Conservation (phyloP, 2,329 filamentous ascomycete genomes). For the Alternaria sp. region DNA sequence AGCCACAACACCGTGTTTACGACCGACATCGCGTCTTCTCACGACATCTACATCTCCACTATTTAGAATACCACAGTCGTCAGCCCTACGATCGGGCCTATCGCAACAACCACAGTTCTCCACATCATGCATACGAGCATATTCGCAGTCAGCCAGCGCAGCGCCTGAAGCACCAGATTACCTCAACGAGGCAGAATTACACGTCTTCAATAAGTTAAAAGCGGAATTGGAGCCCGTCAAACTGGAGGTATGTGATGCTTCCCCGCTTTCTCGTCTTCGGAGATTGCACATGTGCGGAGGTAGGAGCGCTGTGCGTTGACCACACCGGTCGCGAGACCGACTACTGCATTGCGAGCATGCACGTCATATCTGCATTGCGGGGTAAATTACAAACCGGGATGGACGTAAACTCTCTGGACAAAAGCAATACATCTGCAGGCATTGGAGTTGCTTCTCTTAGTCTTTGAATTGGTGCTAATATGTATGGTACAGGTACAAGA, state of each 20-base stretch:
- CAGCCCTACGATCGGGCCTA: conserved; percentile 20
- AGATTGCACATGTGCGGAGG: conserved; percentile 16
- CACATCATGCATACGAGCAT: conserved; percentile 28
- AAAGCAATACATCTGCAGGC: not conserved
- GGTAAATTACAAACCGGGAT: conserved; percentile 4
- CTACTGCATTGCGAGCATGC: conserved; percentile 19
- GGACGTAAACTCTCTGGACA: not conserved
- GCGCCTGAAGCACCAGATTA: conserved; percentile 56
- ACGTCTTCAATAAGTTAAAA: conserved; percentile 59
- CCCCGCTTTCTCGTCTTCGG: conserved; percentile 11
- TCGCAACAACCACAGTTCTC: conserved; percentile 15
- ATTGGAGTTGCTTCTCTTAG: not conserved
- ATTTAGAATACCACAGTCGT: conserved; percentile 9
- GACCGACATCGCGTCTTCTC: conserved; percentile 32
- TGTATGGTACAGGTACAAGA: conserved; percentile 69
- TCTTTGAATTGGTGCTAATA: conserved; percentile 23
- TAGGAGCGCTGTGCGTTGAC: conserved; percentile 14
- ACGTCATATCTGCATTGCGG: conserved; percentile 21
- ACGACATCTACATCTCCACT: conserved; percentile 25
- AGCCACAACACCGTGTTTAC: conserved; percentile 28
- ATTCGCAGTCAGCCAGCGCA: conserved; percentile 36
- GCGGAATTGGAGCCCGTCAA: conserved; percentile 54
- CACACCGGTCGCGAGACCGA: conserved; percentile 25
- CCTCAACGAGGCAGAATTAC: conserved; percentile 57
- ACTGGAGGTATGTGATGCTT: conserved; percentile 55